These are phyloP conservation scores for Fusarium sp. DNA, from an alignment of 2,329 filamentous ascomycete species.

Conservation along the genomic window DNA sequence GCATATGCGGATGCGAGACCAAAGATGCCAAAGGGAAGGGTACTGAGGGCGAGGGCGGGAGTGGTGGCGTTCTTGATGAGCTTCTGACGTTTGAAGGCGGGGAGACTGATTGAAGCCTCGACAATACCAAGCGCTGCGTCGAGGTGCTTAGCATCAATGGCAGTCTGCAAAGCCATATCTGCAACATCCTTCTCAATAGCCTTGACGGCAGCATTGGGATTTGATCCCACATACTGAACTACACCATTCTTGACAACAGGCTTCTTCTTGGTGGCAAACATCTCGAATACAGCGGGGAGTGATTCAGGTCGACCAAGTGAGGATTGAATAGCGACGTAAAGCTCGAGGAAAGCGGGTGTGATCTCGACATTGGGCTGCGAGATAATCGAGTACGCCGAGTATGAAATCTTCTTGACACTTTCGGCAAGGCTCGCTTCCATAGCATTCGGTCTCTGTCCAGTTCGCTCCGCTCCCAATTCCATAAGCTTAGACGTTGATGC, in stretches of 20 bases:
- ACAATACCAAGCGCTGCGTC: conserved; percentile 81
- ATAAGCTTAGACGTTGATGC: conserved; percentile 67
- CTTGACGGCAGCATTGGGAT: conserved; percentile 75
- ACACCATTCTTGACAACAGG: conserved; percentile 70
- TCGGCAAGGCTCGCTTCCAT: conserved; percentile 55
- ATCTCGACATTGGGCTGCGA: conserved; percentile 83
- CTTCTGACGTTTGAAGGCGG: conserved; percentile 75
- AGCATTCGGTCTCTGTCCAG: conserved; percentile 45
- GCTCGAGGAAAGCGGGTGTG: conserved; percentile 74
- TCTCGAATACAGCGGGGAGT: conserved; percentile 80
- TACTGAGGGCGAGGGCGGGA: conserved; percentile 66
- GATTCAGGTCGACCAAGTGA: conserved; percentile 78
- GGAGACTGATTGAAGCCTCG: conserved; percentile 74
- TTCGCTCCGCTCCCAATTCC: conserved; percentile 55
- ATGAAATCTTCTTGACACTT: conserved; percentile 64
- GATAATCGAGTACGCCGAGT: conserved; percentile 75
- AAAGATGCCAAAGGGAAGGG: conserved; percentile 77
- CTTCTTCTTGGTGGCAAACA: conserved; percentile 86
- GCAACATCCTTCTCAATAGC: conserved; percentile 80
- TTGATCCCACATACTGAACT: conserved; percentile 70
- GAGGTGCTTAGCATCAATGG: conserved; percentile 83
- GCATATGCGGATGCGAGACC: conserved; percentile 69
- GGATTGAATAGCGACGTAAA: conserved; percentile 82
- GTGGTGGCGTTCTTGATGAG: conserved; percentile 72
- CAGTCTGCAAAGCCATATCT: conserved; percentile 79